These are phyloP conservation scores for Collybiopsis confluens DNA, from an alignment of 768 basidiomycete species.

Conservation along the genomic window DNA sequence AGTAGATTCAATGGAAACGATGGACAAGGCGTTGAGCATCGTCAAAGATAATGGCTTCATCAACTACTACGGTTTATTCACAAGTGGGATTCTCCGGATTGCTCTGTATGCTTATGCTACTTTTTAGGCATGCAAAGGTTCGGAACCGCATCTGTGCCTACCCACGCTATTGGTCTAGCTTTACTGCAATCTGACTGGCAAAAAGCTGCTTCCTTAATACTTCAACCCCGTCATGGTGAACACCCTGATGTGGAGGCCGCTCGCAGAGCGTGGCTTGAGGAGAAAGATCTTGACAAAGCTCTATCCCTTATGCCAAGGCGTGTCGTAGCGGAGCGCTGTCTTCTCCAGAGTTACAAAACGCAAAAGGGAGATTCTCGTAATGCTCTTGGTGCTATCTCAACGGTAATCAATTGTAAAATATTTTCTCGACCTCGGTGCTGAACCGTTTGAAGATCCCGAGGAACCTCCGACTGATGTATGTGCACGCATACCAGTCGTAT, in stretches of 20 bases:
- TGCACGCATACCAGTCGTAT: slow-evolving; percentile 98
- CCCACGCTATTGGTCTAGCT: slow-evolving; percentile 90
- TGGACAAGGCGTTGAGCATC: slow-evolving; percentile 72
- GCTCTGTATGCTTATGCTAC: slow-evolving; percentile 4
- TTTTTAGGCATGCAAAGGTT: slow-evolving; percentile 93
- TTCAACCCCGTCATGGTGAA: slow-evolving; percentile 83
- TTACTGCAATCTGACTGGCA: slow-evolving; percentile 90
- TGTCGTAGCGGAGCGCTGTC: slow-evolving; percentile 89
- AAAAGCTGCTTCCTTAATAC: slow-evolving; percentile 75
- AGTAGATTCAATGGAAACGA: slow-evolving; percentile 63
- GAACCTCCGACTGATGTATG: slow-evolving; percentile 94
- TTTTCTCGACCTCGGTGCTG: slow-evolving; percentile 5
- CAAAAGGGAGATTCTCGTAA: slow-evolving; percentile 75
- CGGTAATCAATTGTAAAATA: slow-evolving; percentile 36
- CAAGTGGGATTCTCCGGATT: neutral
- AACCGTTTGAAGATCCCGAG: slow-evolving; percentile 73
- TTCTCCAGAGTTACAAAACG: slow-evolving; percentile 86
- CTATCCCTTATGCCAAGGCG: slow-evolving; percentile 83
- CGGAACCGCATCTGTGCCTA: slow-evolving; percentile 93
- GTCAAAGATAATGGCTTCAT: slow-evolving; percentile 88
- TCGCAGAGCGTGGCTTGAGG: slow-evolving; percentile 84
- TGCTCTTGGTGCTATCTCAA: slow-evolving; percentile 83
- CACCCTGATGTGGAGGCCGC: slow-evolving; percentile 87
- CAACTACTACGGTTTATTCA: slow-evolving; percentile 86
- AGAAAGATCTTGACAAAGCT: slow-evolving; percentile 76